Evolutionary conservation across 441 rosid genomes (phyloP).

Genomic region (Manihot esculenta): DNA sequence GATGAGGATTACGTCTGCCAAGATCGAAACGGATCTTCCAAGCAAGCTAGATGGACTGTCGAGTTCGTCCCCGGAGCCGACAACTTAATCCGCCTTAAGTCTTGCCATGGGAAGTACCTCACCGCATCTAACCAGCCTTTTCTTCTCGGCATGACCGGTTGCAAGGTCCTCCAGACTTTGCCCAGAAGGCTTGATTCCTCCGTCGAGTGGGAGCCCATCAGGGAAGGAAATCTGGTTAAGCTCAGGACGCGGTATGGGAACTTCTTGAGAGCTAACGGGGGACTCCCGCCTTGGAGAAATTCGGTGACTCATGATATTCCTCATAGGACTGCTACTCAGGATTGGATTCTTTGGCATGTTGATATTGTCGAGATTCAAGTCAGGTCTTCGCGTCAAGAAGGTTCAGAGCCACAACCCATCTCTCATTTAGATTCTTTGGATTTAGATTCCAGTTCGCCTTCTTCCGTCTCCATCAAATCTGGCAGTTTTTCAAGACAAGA

Average conservation of each 20-base stretch:
- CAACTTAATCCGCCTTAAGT: slow-evolving; percentile 42
- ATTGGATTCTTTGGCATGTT: slow-evolving; percentile 76
- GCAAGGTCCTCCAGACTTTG: slow-evolving; percentile 61
- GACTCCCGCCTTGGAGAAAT: slow-evolving; percentile 93
- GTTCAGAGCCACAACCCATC: slow-evolving; percentile 29
- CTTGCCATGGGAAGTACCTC: slow-evolving; percentile 56
- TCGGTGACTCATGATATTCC: slow-evolving; percentile 88
- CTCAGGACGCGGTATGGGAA: slow-evolving; percentile 69
- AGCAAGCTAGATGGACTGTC: slow-evolving; percentile 41
- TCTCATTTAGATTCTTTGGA: slow-evolving; percentile 53
- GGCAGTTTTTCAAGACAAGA: slow-evolving; percentile 55
- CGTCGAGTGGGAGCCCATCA: slow-evolving; percentile 84
- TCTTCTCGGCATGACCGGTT: slow-evolving; percentile 81
- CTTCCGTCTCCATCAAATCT: slow-evolving; percentile 40
- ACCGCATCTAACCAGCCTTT: slow-evolving; percentile 84
- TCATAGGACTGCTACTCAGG: slow-evolving; percentile 71
- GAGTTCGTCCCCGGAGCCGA: slow-evolving; percentile 35
- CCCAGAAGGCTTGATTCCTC: slow-evolving; percentile 66
- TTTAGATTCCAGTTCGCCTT: slow-evolving; percentile 43
- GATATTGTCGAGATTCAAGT: slow-evolving; percentile 62
- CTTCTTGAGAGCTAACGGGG: slow-evolving; percentile 84
- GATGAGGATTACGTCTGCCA: slow-evolving; percentile 47
- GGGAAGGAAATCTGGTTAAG: slow-evolving; percentile 56
- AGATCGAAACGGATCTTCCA: slow-evolving; percentile 40
- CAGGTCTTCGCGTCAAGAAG: slow-evolving; percentile 30